These are phyloP conservation scores for Populus deltoides DNA, from an alignment of 345 rosid species.

Conservation along the genomic window DNA sequence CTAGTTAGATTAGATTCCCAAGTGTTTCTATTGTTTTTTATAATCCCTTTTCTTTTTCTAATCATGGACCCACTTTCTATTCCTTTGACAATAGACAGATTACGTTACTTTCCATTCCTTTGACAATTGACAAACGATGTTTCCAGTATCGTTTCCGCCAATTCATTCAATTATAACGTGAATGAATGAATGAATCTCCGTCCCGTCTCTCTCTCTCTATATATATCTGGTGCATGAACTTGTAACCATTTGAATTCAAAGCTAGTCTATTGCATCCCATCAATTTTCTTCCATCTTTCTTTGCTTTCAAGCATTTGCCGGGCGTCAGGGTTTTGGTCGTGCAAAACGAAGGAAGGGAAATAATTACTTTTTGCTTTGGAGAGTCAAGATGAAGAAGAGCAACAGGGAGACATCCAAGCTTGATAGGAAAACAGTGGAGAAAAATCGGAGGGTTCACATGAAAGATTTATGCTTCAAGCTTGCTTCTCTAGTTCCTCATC, in stretches of 20 bases:
- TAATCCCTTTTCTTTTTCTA: neutral
- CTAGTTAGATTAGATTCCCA: neutral
- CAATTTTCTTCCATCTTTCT: neutral
- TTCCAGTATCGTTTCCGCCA: neutral
- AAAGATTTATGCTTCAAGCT: slow-evolving; percentile 52
- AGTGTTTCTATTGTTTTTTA: neutral
- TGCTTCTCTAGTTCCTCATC: slow-evolving; percentile 43
- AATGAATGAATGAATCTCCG: neutral
- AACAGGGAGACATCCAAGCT: slow-evolving; percentile 23
- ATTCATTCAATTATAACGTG: neutral
- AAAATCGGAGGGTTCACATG: slow-evolving; percentile 59
- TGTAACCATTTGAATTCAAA: neutral
- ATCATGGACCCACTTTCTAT: neutral
- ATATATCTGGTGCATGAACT: neutral
- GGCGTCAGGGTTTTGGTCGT: neutral
- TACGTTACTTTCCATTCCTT: neutral
- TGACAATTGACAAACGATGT: neutral
- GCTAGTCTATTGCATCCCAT: neutral
- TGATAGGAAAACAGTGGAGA: slow-evolving; percentile 57
- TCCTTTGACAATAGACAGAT: neutral
- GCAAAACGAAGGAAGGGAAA: neutral
- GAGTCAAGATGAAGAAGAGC: slow-evolving; percentile 26
- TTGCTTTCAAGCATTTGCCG: neutral
- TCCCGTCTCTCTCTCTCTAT: neutral
- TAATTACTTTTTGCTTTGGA: neutral